A percentile compares a stretch with the other conserved stretches of the same genome.
These are phyloP conservation scores for Rhodamnia argentea DNA, from an alignment of 345 rosid genomes.

Conservation along the genomic window DNA sequence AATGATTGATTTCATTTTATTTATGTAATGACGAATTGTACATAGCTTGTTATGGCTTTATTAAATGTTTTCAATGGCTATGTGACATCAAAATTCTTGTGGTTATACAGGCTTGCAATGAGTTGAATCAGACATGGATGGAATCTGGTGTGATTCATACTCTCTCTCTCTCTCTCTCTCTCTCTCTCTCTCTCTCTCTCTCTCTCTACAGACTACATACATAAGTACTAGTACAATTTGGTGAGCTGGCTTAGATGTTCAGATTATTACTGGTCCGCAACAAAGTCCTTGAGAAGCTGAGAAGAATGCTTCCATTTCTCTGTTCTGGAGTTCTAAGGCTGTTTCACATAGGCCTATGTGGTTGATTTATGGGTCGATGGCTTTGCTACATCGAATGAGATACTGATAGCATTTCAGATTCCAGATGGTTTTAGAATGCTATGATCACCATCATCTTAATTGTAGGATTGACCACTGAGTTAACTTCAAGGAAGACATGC, in stretches of 20 bases:
- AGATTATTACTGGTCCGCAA: not conserved
- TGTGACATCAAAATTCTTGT: not conserved
- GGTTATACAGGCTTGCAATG: slow-evolving; percentile 76
- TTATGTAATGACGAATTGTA: not conserved
- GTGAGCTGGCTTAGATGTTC: not conserved
- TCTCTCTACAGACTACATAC: not conserved
- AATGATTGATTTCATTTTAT: not conserved
- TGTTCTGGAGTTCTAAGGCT: not conserved
- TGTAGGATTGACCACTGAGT: not conserved
- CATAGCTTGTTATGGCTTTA: not conserved
- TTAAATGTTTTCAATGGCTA: not conserved
- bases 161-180: not conserved
- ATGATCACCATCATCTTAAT: not conserved
- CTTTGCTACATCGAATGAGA: not conserved
- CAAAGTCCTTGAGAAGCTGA: not conserved
- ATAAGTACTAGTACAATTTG: not conserved
- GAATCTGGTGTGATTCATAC: slow-evolving; percentile 59
- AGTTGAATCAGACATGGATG: slow-evolving; percentile 91
- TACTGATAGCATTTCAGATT: not conserved
- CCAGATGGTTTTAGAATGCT: not conserved
- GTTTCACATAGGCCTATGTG: not conserved
- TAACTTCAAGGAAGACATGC: not conserved
- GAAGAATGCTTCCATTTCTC: not conserved
- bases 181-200: not conserved
- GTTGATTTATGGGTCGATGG: not conserved